Evolutionary conservation across 2,329 filamentous ascomycete species (phyloP).

Genomic region (Ophiostoma sp.): DNA sequence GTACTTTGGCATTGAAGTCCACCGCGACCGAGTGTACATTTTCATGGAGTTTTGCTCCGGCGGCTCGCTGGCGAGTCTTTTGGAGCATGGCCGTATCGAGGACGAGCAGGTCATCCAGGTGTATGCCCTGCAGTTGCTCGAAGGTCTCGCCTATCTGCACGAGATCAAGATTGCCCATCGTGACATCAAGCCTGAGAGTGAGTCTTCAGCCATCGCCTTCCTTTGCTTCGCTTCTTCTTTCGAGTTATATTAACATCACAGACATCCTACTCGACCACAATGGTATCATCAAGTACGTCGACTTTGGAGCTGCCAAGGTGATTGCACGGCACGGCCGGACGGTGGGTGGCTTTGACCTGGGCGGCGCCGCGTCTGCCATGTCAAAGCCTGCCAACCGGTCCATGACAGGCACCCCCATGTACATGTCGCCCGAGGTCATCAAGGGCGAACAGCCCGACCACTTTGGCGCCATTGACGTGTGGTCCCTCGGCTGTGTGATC

Average conservation of each 20-base stretch:
- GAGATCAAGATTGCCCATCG: slow-evolving; percentile 88
- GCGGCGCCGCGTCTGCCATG: slow-evolving; percentile 44
- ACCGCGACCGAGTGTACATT: slow-evolving; percentile 98
- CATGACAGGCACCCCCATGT: slow-evolving; percentile 98
- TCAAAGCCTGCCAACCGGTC: slow-evolving; percentile 63
- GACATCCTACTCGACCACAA: slow-evolving; percentile 96
- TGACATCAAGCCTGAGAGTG: slow-evolving; percentile 96
- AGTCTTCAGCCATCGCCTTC: slow-evolving; percentile 33
- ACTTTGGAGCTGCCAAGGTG: slow-evolving; percentile 95
- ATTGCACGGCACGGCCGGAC: slow-evolving; percentile 92
- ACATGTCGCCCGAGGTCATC: slow-evolving; percentile 99
- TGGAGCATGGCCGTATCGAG: slow-evolving; percentile 95
- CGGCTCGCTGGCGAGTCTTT: slow-evolving; percentile 78
- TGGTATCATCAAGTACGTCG: slow-evolving; percentile 97
- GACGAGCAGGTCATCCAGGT: slow-evolving; percentile 98
- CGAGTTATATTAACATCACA: slow-evolving; percentile 32
- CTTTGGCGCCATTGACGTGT: slow-evolving; percentile 85
- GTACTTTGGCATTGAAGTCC: slow-evolving; percentile 96
- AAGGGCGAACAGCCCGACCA: slow-evolving; percentile 77
- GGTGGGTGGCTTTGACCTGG: slow-evolving; percentile 36
- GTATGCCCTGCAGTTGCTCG: slow-evolving; percentile 87
- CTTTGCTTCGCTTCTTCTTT: background rate
- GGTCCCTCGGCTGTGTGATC: slow-evolving; percentile 94
- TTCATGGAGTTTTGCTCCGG: slow-evolving; percentile 99
- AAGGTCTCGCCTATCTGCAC: slow-evolving; percentile 89